Evolutionary conservation across 2,329 filamentous ascomycete species (phyloP), one percentile per base, ranked within the genome.

Genomic region (Phoma sp.): DNA sequence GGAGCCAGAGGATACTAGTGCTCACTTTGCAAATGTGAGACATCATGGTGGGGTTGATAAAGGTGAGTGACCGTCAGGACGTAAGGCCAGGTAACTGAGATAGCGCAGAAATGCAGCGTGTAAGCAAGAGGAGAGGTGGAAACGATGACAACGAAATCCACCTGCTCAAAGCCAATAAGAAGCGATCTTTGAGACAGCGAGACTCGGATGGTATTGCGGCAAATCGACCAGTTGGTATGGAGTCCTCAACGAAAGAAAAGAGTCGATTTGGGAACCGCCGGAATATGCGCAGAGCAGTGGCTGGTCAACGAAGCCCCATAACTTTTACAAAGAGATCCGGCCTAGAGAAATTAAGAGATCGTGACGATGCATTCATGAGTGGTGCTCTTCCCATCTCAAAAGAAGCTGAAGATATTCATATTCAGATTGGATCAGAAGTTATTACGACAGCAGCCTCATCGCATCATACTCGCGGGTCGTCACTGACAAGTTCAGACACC

Each of bases 381-480:
- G 52, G 59, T 46, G 61, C 58, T 23, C 33, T 58, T 18, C 48
- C 43, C 24, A 50, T 57, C 39, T 40, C 52, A 30, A 27, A 45
- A 25, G 59, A 72, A 37, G 36, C 46, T 50, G 46, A 41, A 8
- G 49, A 69, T 49, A 68, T 77, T 46, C 65, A 58, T 41, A 65
- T 76, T 50, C 70, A 66, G 23, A 73, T 77, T 50, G 74, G 74
- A 13, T 68, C 67, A 47, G 67, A 73, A 58, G 73, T 70, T 52
- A 62, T 71, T 59, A 64, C 62, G 43, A 68, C 59, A 45, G 59
- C 57, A 35, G 59, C 53, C n/a, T 61, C 62, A 36, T 61, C 48
- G 37, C 57, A 58, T 35, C 50, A 29, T 42, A 11, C 36, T 48
- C 33, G 41, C 30, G 40, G 39, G 29, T 47, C 43, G n/a, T 61